Conservation (phyloP, 495 filamentous ascomycete genomes). For the Tuber melanosporum region DNA sequence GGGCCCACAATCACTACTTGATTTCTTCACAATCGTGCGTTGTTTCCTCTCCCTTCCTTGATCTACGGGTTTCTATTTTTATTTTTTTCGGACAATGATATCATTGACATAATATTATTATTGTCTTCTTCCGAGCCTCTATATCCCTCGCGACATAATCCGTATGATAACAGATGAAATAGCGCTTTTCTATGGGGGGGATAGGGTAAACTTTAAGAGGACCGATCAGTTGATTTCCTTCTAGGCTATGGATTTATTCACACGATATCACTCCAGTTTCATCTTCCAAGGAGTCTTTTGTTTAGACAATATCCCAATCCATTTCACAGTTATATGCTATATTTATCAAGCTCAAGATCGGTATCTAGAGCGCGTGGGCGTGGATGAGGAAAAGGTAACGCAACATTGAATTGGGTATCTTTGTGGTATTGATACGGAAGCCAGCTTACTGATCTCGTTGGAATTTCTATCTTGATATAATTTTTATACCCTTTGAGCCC, state of each 20-base stretch:
- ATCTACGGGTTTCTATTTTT: neutral
- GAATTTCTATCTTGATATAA: neutral
- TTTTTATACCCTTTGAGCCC: neutral
- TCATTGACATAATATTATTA: neutral
- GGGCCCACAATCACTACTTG: neutral
- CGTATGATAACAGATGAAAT: accelerated
- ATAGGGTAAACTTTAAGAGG: neutral
- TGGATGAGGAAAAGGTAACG: neutral
- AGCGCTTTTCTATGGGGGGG: neutral
- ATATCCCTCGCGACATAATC: neutral
- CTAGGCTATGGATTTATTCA: neutral
- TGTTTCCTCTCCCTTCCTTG: neutral
- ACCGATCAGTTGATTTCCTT: neutral
- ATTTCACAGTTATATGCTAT: neutral
- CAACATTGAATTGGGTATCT: neutral
- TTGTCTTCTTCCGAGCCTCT: neutral
- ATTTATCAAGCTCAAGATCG: neutral
- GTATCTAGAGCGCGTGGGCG: neutral
- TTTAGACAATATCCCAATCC: neutral
- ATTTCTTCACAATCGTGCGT: neutral
- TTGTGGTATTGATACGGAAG: neutral
- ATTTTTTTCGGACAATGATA: neutral
- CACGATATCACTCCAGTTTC: neutral
- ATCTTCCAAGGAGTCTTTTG: neutral
- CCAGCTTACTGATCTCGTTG: neutral